These are phyloP conservation scores for Raffaelea arxii DNA, from an alignment of 2,329 filamentous ascomycete genomes.

Conservation along the genomic window DNA sequence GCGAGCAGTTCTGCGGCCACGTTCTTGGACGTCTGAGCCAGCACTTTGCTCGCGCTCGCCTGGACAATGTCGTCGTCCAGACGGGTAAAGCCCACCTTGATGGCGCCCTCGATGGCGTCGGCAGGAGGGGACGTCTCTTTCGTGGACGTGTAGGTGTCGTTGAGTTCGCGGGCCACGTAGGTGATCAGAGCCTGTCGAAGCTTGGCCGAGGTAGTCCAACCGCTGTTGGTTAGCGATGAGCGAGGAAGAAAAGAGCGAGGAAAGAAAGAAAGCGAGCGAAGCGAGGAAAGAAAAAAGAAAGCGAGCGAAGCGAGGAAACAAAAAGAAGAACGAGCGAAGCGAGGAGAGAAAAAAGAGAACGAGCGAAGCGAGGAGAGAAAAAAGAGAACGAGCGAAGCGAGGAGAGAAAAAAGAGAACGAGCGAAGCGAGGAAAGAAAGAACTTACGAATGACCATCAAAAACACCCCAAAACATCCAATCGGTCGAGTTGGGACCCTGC, in stretches of 20 bases:
- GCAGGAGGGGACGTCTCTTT: slow-evolving; percentile 55
- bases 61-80: slow-evolving; percentile 93
- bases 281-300: not conserved
- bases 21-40: slow-evolving; percentile 81
- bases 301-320: not conserved
- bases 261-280: not conserved
- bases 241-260: not conserved
- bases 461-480: slow-evolving; percentile 99
- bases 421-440: not conserved
- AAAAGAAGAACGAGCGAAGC: not conserved
- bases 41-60: slow-evolving; percentile 82
- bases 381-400: not conserved
- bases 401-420: not conserved
- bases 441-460: slow-evolving; percentile 92
- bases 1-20: slow-evolving; percentile 85
- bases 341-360: not conserved
- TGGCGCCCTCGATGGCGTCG: slow-evolving; percentile 78
- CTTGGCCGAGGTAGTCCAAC: slow-evolving; percentile 97
- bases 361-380: not conserved
- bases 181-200: slow-evolving; percentile 85
- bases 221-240: too few relatives aligned
- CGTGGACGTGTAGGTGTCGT: slow-evolving; percentile 76
- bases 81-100: slow-evolving; percentile 82
- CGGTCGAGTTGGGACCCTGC: slow-evolving; percentile 42
- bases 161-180: slow-evolving; percentile 87